Evolutionary conservation across 2,329 filamentous ascomycete species (phyloP).

Genomic region (Ambrosiella beaveri): DNA sequence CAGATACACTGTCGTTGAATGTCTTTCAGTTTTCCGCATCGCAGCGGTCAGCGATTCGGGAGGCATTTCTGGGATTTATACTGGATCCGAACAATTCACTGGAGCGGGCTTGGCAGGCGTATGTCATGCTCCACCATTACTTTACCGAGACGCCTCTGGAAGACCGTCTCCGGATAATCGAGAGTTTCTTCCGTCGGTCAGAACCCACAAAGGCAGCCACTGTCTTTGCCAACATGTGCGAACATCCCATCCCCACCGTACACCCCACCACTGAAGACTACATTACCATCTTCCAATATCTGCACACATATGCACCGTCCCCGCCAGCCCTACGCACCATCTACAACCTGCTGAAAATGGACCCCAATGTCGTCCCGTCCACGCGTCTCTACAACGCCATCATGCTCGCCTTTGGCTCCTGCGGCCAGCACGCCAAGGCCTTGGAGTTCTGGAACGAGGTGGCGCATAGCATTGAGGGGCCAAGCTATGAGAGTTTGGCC

Average conservation of each 20-base stretch:
- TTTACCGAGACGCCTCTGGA: conserved; percentile 49
- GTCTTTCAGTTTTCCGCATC: conserved; percentile 50
- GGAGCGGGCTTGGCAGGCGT: conserved; percentile 45
- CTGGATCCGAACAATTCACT: conserved; percentile 44
- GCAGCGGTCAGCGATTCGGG: conserved; percentile 50
- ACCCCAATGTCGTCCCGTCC: conserved; percentile 58
- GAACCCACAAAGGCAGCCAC: conserved; percentile 72
- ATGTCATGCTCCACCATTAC: conserved; percentile 47
- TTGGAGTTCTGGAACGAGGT: conserved; percentile 75
- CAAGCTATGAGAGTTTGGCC: conserved; percentile 62
- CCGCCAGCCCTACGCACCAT: conserved; percentile 52
- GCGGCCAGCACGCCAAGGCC: conserved; percentile 46
- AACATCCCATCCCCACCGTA: conserved; percentile 43
- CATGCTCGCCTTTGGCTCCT: conserved; percentile 69
- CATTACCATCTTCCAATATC: conserved; percentile 51
- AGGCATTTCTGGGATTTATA: conserved; percentile 51
- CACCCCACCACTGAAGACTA: conserved; percentile 63
- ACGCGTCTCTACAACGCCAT: conserved; percentile 68
- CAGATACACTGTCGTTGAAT: conserved; percentile 65
- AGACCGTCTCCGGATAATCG: conserved; percentile 58
- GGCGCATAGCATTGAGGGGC: conserved; percentile 67
- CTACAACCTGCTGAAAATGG: conserved; percentile 89
- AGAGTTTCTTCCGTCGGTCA: conserved; percentile 58
- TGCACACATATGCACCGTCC: conserved; percentile 41
- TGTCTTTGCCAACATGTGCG: conserved; percentile 89